These are phyloP conservation scores for Colletotrichum echinochloae DNA, from an alignment of 2,329 filamentous ascomycete species.

Conservation along the genomic window DNA sequence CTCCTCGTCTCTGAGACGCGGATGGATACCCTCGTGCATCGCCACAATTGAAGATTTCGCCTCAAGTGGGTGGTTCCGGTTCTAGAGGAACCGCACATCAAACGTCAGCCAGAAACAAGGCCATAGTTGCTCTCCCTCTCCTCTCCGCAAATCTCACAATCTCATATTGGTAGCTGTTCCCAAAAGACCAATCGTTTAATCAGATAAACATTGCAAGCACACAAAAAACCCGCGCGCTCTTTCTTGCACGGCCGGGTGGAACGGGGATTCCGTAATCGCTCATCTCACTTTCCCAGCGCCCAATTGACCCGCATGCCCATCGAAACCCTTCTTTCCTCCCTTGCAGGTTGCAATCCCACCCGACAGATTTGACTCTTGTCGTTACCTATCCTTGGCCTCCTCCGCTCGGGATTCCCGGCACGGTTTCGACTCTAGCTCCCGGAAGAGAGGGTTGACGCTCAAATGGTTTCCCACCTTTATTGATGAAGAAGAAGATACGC, in stretches of 20 bases:
- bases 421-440: too few species aligned
- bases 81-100: conserved; percentile 38
- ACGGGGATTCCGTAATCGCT: conserved; percentile 11
- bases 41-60: conserved; percentile 31
- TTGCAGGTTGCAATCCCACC: conserved; percentile 5
- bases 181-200: neutral
- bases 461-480: neutral
- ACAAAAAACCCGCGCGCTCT: neutral
- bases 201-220: conserved; percentile 13
- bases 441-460: neutral
- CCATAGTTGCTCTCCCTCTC: conserved; percentile 3
- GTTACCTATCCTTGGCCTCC: neutral
- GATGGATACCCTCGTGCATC: conserved; percentile 35
- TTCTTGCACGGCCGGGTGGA: neutral
- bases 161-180: too few species aligned
- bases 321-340: neutral
- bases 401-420: neutral
- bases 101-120: conserved; percentile 36
- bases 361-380: neutral
- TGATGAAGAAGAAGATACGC: neutral
- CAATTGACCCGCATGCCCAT: conserved; percentile 8
- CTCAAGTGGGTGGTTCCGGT: conserved; percentile 20
- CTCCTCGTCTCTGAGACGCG: conserved; percentile 23
- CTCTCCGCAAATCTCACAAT: conserved; percentile 24
- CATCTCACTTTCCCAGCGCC: conserved; percentile 6